These are phyloP conservation scores for Tylopilus balloui DNA, from an alignment of 768 basidiomycete species.

Conservation along the genomic window DNA sequence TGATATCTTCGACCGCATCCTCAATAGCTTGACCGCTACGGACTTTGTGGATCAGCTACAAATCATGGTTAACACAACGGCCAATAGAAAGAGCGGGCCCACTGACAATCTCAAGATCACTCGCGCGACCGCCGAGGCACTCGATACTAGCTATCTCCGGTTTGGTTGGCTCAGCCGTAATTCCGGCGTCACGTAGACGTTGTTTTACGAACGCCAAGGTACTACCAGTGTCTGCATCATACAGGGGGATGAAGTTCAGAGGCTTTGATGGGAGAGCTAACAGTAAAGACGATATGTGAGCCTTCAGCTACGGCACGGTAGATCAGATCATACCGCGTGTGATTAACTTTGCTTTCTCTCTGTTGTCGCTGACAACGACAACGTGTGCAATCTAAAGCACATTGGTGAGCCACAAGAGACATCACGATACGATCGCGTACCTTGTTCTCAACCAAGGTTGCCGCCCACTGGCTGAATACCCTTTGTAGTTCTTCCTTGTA, in stretches of 20 bases:
- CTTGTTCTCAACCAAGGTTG: slow-evolving; percentile 73
- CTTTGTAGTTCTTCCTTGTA: slow-evolving; percentile 67
- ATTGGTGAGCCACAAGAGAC: neutral
- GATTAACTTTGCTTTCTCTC: slow-evolving; percentile 80
- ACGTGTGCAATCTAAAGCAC: slow-evolving; percentile 80
- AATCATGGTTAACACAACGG: neutral
- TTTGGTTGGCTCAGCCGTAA: slow-evolving; percentile 48
- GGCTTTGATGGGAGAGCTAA: slow-evolving; percentile 83
- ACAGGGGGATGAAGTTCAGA: slow-evolving; percentile 69
- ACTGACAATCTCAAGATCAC: slow-evolving; percentile 80
- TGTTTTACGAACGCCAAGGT: slow-evolving; percentile 78
- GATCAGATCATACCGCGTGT: slow-evolving; percentile 55
- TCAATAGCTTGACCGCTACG: slow-evolving; percentile 64
- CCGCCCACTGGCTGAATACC: slow-evolving; percentile 82
- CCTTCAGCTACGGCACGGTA: neutral
- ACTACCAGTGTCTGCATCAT: slow-evolving; percentile 79
- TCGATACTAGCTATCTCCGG: slow-evolving; percentile 58
- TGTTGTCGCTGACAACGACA: slow-evolving; percentile 84
- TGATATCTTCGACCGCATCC: slow-evolving; percentile 89
- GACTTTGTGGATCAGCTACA: slow-evolving; percentile 81
- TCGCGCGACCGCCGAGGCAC: slow-evolving; percentile 84
- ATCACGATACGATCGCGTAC: slow-evolving; percentile 34
- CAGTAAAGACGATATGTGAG: neutral
- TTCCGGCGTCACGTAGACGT: slow-evolving; percentile 60
- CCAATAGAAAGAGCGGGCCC: neutral